Base-by-base conservation (phyloP, 2,329 filamentous ascomycete genomes). In the Bisporella sp. region DNA sequence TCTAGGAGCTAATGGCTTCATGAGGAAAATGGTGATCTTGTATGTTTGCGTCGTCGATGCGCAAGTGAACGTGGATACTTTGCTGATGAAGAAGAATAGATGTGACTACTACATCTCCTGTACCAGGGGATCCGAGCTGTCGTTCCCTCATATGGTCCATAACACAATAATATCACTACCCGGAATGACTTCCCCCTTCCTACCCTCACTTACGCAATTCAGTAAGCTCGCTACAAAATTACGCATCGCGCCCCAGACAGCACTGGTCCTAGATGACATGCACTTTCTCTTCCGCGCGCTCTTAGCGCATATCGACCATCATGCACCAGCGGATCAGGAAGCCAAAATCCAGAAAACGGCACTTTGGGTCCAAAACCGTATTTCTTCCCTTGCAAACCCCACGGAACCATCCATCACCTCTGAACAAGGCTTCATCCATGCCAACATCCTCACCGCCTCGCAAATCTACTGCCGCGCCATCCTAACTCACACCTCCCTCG, bases 191-290 rank as follows among this genome's bases (percentile, higher is more conserved):
- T 72, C 73, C 0, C 77, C 76, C 1, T 63, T 79, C 2, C 63
- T 76, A 3, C 66, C 68, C 1, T 62, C 67, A 4, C 68, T 71
- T 53, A 68, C 68, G 2, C 63, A 68, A 0, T 78, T 78, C 57
- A 58, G 65, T 5, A 68, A 67, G 32, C 73, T 68, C 21, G 66
- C 66, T 30, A 66, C 68, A 8, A 65, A 68, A 0, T 61, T 76
- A 2, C 63, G 66, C n/a, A 62, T 79, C n/a, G 72, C 76, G 46
- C 64, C 66, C 1, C 64, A 66, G 46, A 74, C 73, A 1, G 73
- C 75, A 4, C 66, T 69, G 11, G 73, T 79, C 47, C 69, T 79
- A 3, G 76, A 79, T 48, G 71, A 76, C 45, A 71, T 77, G 62
- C 70, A 75, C 4, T 70, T 71, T 28, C 63, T 79, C 1, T 65